These are phyloP conservation scores for Tetradesmus lagerheimii DNA, from an alignment of 139 green algal species.

Conservation along the genomic window DNA sequence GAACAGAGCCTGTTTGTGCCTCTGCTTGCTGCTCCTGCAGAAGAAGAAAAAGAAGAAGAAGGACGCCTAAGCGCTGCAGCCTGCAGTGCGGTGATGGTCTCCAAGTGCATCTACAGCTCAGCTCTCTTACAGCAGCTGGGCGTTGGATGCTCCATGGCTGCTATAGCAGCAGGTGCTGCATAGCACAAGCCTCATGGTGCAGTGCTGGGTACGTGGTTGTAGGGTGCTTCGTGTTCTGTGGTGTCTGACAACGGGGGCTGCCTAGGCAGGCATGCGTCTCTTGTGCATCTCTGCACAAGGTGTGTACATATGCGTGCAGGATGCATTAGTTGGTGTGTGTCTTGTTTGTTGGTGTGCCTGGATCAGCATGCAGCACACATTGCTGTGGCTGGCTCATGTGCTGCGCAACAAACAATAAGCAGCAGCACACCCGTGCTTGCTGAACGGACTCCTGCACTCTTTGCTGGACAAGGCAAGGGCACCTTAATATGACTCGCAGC, in stretches of 20 bases:
- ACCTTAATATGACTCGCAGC: too few relatives aligned
- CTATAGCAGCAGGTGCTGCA: neutral
- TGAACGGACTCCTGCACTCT: too few relatives aligned
- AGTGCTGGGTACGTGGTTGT: neutral
- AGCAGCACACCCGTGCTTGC: too few relatives aligned
- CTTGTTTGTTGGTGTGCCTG: too few relatives aligned
- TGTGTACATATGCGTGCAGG: neutral
- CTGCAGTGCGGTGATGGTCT: neutral
- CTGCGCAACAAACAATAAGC: too few relatives aligned
- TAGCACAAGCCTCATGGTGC: neutral
- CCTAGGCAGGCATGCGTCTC: neutral
- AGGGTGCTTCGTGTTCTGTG: neutral
- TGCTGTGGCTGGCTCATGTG: too few relatives aligned
- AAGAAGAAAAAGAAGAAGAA: conserved; percentile 12
- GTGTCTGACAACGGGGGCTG: too few relatives aligned
- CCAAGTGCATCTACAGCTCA: neutral
- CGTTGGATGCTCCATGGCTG: neutral
- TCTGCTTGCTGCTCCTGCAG: neutral
- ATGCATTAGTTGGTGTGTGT: too few relatives aligned
- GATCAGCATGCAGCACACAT: too few relatives aligned
- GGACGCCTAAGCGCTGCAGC: neutral
- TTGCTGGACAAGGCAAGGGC: too few relatives aligned
- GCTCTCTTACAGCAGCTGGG: neutral
- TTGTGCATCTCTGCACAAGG: neutral
- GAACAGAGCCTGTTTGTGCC: neutral